Conservation (phyloP, 352 stramenopile species). For the Blastocystis sp. region DNA sequence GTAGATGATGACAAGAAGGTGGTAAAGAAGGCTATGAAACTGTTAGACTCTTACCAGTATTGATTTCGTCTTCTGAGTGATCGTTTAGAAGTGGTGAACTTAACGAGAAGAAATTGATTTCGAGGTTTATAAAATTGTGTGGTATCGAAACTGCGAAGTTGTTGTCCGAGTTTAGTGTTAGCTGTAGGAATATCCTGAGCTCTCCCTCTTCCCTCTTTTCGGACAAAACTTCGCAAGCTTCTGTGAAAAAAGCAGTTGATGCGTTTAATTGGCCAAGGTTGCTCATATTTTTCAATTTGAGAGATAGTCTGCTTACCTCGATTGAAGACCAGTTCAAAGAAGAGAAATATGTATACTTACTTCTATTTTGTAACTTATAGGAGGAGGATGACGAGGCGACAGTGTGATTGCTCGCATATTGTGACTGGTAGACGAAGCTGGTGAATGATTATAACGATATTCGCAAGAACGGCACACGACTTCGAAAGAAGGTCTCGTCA, state of each 20-base stretch:
- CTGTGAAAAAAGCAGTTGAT: not conserved
- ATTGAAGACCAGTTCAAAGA: constrained; percentile 48
- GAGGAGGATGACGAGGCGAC: constrained; percentile 38
- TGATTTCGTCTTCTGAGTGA: not conserved
- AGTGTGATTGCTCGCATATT: not conserved
- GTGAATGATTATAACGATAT: constrained; percentile 26
- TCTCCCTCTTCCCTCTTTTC: not conserved
- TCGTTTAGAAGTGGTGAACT: not conserved
- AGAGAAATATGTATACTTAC: not conserved
- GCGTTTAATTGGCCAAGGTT: constrained; percentile 18
- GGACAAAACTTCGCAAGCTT: not conserved
- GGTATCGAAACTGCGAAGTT: constrained; percentile 27
- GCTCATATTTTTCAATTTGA: not conserved
- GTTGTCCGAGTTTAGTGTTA: not conserved
- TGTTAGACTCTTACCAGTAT: not conserved
- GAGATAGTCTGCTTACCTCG: not conserved
- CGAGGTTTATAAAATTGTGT: constrained; percentile 34
- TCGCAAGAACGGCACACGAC: not conserved
- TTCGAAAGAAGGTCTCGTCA: not conserved
- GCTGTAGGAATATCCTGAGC: not conserved
- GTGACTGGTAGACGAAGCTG: not conserved
- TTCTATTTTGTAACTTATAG: not conserved
- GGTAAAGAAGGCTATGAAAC: constrained; percentile 20
- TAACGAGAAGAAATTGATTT: constrained; percentile 41
- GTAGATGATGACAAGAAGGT: constrained; percentile 17